Conservation (phyloP, 805 yeast species). For the Wickerhamiella bombiphila region DNA sequence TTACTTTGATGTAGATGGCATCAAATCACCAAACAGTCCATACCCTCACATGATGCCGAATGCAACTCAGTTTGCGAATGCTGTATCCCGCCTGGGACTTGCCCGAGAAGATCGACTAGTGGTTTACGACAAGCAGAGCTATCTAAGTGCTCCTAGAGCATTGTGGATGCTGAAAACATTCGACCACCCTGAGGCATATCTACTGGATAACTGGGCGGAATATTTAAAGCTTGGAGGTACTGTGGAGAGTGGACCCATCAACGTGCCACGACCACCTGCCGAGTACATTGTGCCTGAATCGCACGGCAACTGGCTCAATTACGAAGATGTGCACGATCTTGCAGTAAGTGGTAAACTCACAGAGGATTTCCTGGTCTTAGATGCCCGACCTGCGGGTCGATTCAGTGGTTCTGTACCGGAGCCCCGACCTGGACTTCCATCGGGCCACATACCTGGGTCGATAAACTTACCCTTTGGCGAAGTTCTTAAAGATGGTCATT, state of each 20-base stretch:
- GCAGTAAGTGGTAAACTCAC: slow-evolving; percentile 31
- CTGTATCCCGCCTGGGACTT: slow-evolving; percentile 24
- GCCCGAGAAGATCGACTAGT: slow-evolving; percentile 42
- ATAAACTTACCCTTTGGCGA: slow-evolving; percentile 59
- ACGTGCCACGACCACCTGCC: slow-evolving; percentile 12
- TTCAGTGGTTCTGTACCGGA: slow-evolving; percentile 73
- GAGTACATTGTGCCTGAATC: slow-evolving; percentile 19
- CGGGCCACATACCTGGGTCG: slow-evolving; percentile 83
- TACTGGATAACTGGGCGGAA: slow-evolving; percentile 53
- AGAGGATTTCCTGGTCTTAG: slow-evolving; percentile 40
- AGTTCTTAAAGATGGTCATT: slow-evolving; percentile 35
- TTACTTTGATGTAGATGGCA: slow-evolving; percentile 63
- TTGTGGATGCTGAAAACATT: slow-evolving; percentile 79
- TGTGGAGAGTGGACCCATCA: slow-evolving; percentile 26
- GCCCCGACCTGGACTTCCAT: slow-evolving; percentile 73
- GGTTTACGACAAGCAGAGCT: slow-evolving; percentile 73
- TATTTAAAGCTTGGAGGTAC: slow-evolving; percentile 37
- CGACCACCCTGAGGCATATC: slow-evolving; percentile 54
- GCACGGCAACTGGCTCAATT: slow-evolving; percentile 27
- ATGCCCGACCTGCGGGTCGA: slow-evolving; percentile 66
- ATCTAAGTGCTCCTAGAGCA: slow-evolving; percentile 79
- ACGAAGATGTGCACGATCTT: slow-evolving; percentile 48
- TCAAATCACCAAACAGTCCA: slow-evolving; percentile 46
- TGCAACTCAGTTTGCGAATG: slow-evolving; percentile 36
- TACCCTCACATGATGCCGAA: slow-evolving; percentile 90